These are phyloP conservation scores for Pestalotiopsis sp. DNA, from an alignment of 2,329 filamentous ascomycete genomes.

Conservation along the genomic window DNA sequence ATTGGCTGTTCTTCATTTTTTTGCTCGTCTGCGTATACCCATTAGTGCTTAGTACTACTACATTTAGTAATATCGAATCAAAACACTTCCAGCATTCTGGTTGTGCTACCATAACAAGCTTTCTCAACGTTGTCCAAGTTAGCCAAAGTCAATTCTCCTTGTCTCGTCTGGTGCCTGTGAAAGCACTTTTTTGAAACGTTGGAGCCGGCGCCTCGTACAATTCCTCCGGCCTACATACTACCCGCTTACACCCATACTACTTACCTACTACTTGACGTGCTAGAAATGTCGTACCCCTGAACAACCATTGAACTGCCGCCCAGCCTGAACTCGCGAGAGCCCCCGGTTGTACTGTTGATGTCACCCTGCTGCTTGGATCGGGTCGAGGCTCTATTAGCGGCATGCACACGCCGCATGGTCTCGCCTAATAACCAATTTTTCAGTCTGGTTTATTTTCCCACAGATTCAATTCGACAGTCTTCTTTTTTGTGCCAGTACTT, in stretches of 20 bases:
- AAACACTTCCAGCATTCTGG: not conserved
- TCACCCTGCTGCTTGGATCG: not conserved
- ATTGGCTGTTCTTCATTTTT: not conserved
- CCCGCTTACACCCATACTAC: no score
- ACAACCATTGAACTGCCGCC: not conserved
- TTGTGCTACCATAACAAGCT: not conserved
- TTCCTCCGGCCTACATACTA: not conserved
- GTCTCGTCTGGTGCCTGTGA: not conserved
- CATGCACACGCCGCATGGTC: not conserved
- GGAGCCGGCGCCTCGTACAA: not conserved
- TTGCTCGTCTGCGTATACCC: not conserved
- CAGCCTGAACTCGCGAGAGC: not conserved
- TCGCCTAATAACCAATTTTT: not conserved
- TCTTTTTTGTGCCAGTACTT: not conserved
- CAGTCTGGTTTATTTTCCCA: not conserved
- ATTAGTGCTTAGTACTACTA: not conserved
- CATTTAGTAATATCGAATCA: not conserved
- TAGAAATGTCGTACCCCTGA: no score
- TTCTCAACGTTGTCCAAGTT: not conserved
- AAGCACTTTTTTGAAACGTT: not conserved
- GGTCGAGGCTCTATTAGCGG: conserved; percentile 2
- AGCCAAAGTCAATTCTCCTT: not conserved
- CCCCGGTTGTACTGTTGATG: not conserved
- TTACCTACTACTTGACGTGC: no score
- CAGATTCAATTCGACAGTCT: not conserved